phyloP scores from a whole-genome alignment of 768 basidiomycete species.

The Clitopilus passeckerianus region DNA sequence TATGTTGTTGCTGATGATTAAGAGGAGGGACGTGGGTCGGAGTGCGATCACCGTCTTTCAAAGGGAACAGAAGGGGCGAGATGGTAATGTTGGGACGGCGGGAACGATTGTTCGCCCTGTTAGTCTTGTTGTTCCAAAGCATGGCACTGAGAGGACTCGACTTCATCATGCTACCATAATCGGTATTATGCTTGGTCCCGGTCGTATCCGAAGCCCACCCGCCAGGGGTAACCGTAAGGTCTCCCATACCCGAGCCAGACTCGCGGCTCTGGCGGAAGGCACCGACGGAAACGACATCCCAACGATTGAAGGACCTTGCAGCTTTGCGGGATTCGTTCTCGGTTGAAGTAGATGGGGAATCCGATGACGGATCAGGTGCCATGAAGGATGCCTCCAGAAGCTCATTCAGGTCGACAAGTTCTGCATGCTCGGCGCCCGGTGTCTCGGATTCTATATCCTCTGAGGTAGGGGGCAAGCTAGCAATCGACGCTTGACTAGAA shows the following conservation, averaged over 20 bases:
- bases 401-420: constrained; percentile 66
- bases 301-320: constrained; percentile 51
- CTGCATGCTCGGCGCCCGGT: constrained; percentile 35
- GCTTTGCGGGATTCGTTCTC: constrained; percentile 36
- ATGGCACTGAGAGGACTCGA: constrained; percentile 52
- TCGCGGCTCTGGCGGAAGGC: constrained; percentile 66
- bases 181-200: constrained; percentile 22
- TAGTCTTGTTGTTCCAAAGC: constrained; percentile 42
- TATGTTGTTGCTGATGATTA: constrained; percentile 23
- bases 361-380: constrained; percentile 43
- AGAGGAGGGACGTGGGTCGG: constrained; percentile 35
- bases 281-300: constrained; percentile 71
- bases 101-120: constrained; percentile 18
- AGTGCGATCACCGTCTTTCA: constrained; percentile 48
- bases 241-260: constrained; percentile 11
- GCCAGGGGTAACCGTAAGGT: constrained; percentile 11
- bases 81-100: constrained; percentile 29
- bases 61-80: constrained; percentile 49
- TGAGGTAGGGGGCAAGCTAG: constrained; percentile 4
- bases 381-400: constrained; percentile 74
- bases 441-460: constrained; percentile 16
- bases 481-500: constrained; percentile 17
- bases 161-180: constrained; percentile 47
- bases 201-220: constrained; percentile 33
- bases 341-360: constrained; percentile 21